Conservation (phyloP, 2,329 filamentous ascomycete species). For the Parastagonospora avenae region DNA sequence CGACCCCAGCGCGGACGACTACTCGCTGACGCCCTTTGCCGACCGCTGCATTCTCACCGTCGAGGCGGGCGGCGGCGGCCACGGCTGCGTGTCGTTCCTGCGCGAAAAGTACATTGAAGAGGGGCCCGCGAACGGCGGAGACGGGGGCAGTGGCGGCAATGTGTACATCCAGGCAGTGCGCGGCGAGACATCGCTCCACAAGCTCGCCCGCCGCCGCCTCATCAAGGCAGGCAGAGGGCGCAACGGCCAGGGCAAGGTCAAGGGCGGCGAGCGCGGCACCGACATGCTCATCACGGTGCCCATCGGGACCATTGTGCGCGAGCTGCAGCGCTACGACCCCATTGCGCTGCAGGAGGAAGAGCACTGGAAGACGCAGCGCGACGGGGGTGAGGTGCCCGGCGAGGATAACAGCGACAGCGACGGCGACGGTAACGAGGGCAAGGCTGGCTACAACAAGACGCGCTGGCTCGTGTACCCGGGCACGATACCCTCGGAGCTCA, state of each 20-base stretch:
- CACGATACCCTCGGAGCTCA: constrained; percentile 72
- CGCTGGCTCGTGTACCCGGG: constrained; percentile 91
- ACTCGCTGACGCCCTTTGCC: constrained; percentile 79
- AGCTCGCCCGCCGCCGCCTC: constrained; percentile 77
- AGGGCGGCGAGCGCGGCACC: constrained; percentile 78
- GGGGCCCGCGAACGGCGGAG: constrained; percentile 91
- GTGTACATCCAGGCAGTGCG: constrained; percentile 93
- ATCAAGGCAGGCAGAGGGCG: constrained; percentile 76
- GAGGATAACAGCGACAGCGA: too few relatives aligned
- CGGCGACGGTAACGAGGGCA: too few relatives aligned
- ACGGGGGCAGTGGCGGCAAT: constrained; percentile 89
- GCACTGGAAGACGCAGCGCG: constrained; percentile 31
- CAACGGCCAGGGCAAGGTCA: constrained; percentile 75
- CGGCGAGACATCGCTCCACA: constrained; percentile 91
- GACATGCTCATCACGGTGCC: constrained; percentile 90
- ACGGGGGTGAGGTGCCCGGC: constrained; percentile 29
- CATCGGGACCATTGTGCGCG: constrained; percentile 86
- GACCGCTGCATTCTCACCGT: constrained; percentile 82
- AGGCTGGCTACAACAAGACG: constrained; percentile 58
- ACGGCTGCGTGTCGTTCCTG: constrained; percentile 92
- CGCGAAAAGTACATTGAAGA: constrained; percentile 88
- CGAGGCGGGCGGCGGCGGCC: constrained; percentile 79
- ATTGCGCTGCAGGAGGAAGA: constrained; percentile 67
- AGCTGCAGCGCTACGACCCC: constrained; percentile 79
- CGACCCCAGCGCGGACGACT: constrained; percentile 83